These are phyloP conservation scores for Tetradesmus obliquus DNA, from an alignment of 139 green algal genomes.

Conservation along the genomic window DNA sequence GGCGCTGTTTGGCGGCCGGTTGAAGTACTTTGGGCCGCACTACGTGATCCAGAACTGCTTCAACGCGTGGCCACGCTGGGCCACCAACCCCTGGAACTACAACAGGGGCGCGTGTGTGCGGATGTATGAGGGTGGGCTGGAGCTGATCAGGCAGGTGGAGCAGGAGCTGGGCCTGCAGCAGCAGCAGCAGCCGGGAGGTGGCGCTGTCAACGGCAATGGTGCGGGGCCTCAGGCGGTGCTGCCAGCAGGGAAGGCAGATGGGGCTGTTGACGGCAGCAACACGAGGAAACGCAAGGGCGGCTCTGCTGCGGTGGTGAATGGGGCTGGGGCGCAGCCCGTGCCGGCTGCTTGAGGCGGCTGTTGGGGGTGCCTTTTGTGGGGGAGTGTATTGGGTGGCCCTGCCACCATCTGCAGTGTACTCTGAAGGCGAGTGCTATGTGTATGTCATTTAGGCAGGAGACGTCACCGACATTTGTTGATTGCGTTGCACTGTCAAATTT, in stretches of 20 bases:
- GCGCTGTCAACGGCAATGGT: neutral
- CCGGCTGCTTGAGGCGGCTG: neutral
- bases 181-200: neutral
- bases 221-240: neutral
- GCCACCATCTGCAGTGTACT: no score
- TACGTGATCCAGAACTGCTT: conserved; percentile 31
- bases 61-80: neutral
- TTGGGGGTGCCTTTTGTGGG: no score
- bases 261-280: neutral
- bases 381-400: no score
- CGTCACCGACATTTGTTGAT: no score
- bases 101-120: neutral
- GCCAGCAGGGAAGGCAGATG: neutral
- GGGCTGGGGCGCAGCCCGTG: neutral
- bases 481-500: no score
- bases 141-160: neutral
- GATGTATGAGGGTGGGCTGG: neutral
- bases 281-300: neutral
- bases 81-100: conserved; percentile 17
- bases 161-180: neutral
- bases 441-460: no score
- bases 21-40: conserved; percentile 24
- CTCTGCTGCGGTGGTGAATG: neutral
- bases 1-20: neutral
- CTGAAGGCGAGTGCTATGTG: no score